Base-by-base conservation (phyloP, 2,329 filamentous ascomycete species). In the Fusarium graminum region DNA sequence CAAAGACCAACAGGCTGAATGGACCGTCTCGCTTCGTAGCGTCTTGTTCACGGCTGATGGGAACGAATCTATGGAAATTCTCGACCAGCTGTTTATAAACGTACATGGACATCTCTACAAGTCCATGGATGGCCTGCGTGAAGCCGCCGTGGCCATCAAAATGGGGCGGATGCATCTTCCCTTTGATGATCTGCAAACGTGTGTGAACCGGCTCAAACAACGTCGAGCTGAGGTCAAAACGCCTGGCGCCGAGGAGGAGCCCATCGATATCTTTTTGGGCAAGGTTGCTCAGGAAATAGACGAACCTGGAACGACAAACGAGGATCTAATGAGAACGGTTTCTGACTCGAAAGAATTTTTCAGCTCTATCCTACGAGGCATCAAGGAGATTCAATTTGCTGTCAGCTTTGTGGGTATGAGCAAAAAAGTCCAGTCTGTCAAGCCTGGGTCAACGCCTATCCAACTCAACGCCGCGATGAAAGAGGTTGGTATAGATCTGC, bases 311-410 rank as follows among this genome's bases (percentile, higher is more conserved):
- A 91, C 80, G 63, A 82, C 84, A 22, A 82, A 85, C 61, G 88
- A 92, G 53, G 85, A 87, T 29, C 85, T 97, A 56, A 89, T 94
- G 55, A 90, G 92, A 75, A 90, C 92, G 0, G 91, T 97, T 0
- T 94, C 94, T 1, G 94, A 97, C 74, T 97, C 93, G 0, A 94
- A 94, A 72, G 93, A 97, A 65, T 95, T 99, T 74, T 86, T 94
- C 55, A 92, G 91, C 75, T 97, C 95, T 1, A 90, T 97, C 40
- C 82, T 99, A 47, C 88, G 92, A 42, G 95, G 95, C 50, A 93
- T 99, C 68, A 96, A 97, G 75, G 95, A 99, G 77, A 91, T 99
- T 13, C 95, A 99, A 77, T 92, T 99, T 72, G 94, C 94, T 1
- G 88, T 98, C 74, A 94, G 94, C 78, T 95, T 94, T 77, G 86